phyloP scores from a whole-genome alignment of 2,329 filamentous ascomycete genomes.

The Ascochyta lentis region DNA sequence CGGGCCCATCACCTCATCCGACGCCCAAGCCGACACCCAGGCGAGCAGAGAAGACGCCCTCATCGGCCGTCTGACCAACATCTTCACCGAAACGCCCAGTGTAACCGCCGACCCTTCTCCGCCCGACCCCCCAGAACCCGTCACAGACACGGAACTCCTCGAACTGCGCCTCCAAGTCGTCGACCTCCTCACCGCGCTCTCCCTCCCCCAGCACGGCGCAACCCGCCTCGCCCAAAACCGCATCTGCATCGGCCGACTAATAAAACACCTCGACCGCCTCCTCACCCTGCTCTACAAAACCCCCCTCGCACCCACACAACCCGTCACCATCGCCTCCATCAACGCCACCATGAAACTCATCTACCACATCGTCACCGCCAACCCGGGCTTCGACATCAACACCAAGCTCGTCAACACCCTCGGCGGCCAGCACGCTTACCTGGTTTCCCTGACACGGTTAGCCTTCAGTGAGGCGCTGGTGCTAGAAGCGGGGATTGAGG shows the following conservation, averaged over 20 bases:
- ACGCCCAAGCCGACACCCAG: constrained; percentile 48
- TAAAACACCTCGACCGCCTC: constrained; percentile 77
- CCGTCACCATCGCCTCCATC: constrained; percentile 57
- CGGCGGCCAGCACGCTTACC: constrained; percentile 80
- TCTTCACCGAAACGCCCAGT: constrained; percentile 64
- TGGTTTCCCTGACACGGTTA: constrained; percentile 80
- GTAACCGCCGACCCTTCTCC: constrained; percentile 18
- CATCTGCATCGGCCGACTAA: constrained; percentile 74
- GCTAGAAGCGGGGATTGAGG: constrained; percentile 76
- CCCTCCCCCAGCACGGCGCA: constrained; percentile 65
- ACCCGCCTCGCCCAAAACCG: constrained; percentile 71
- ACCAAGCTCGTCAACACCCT: constrained; percentile 73
- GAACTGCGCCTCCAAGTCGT: constrained; percentile 56
- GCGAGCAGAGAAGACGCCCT: constrained; percentile 54
- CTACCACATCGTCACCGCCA: constrained; percentile 64
- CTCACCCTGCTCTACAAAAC: constrained; percentile 64
- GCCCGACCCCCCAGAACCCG: neutral
- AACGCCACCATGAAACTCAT: constrained; percentile 68
- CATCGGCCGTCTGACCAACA: constrained; percentile 68
- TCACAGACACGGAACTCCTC: constrained; percentile 48
- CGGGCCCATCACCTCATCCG: constrained; percentile 65
- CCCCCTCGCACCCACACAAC: constrained; percentile 43
- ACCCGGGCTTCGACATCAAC: constrained; percentile 71
- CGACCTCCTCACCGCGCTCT: constrained; percentile 62
- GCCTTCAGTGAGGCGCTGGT: constrained; percentile 83